Evolutionary conservation across 352 stramenopile species (phyloP).

Genomic region (Thraustotheca clavata): DNA sequence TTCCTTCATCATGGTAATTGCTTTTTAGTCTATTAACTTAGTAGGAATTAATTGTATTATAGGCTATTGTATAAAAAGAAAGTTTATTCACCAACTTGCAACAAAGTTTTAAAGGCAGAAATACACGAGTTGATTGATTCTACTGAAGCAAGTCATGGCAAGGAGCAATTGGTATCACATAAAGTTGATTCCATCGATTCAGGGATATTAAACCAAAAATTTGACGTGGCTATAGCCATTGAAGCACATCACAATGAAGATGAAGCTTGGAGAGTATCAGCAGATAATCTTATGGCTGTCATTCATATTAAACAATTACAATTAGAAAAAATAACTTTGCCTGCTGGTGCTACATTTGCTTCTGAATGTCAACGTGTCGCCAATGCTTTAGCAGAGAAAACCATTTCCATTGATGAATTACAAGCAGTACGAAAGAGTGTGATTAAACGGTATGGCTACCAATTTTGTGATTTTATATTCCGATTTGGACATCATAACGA

Average conservation of each 20-base stretch:
- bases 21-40: no score
- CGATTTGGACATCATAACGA: not conserved
- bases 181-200: no score
- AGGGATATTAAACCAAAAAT: not conserved
- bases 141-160: no score
- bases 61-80: no score
- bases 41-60: no score
- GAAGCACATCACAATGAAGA: slow-evolving; percentile 14
- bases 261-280: slow-evolving; percentile 8
- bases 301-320: slow-evolving; percentile 19
- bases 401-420: not conserved
- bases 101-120: no score
- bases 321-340: not conserved
- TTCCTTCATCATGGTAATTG: no score
- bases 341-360: not conserved
- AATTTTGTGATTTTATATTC: slow-evolving; percentile 15
- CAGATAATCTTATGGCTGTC: slow-evolving; percentile 13
- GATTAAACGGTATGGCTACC: slow-evolving; percentile 18
- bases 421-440: slow-evolving; percentile 11
- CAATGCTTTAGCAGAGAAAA: not conserved
- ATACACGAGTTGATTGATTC: no score
- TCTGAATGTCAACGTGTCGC: not conserved
- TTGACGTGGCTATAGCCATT: not conserved
- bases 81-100: no score
- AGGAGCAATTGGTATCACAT: no score